A percentile compares a stretch with the other conserved stretches of the same genome.
phyloP scores from a whole-genome alignment of 2,329 filamentous ascomycete species.

The Sodiomyces alkalinus region DNA sequence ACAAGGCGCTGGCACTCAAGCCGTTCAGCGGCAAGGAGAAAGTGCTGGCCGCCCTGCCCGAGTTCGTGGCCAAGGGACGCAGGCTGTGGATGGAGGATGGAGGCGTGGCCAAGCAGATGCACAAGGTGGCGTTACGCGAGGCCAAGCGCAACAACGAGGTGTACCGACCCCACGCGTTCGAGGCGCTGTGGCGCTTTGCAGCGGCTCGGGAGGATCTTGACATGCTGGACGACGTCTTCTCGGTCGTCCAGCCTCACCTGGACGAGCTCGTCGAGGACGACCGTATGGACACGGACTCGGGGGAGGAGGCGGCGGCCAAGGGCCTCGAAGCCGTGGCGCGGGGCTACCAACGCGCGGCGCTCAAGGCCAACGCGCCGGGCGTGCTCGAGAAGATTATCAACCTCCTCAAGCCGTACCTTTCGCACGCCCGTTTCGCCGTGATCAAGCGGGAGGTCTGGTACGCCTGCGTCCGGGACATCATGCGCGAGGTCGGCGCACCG shows the following conservation, averaged over 20 bases:
- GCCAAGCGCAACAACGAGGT: constrained; percentile 80
- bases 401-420: constrained; percentile 24
- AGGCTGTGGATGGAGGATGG: constrained; percentile 38
- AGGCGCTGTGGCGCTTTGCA: constrained; percentile 58
- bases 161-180: constrained; percentile 65
- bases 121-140: constrained; percentile 72
- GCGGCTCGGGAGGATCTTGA: constrained; percentile 52
- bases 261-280: constrained; percentile 43
- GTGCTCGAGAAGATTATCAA: constrained; percentile 25
- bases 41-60: constrained; percentile 63
- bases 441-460: constrained; percentile 39
- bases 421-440: constrained; percentile 19
- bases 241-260: constrained; percentile 48
- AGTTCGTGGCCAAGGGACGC: constrained; percentile 54
- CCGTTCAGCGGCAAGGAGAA: constrained; percentile 88
- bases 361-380: constrained; percentile 19
- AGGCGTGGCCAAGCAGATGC: constrained; percentile 46
- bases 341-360: constrained; percentile 28
- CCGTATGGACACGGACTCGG: constrained; percentile 53
- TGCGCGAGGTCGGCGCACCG: constrained; percentile 22
- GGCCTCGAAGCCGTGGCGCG: constrained; percentile 34
- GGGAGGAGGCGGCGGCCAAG: constrained; percentile 26
- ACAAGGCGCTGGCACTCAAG: constrained; percentile 71
- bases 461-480: constrained; percentile 28
- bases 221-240: constrained; percentile 50